Evolutionary conservation across 1,139 yeast species (phyloP).

Genomic region (Ogataea hybrid): DNA sequence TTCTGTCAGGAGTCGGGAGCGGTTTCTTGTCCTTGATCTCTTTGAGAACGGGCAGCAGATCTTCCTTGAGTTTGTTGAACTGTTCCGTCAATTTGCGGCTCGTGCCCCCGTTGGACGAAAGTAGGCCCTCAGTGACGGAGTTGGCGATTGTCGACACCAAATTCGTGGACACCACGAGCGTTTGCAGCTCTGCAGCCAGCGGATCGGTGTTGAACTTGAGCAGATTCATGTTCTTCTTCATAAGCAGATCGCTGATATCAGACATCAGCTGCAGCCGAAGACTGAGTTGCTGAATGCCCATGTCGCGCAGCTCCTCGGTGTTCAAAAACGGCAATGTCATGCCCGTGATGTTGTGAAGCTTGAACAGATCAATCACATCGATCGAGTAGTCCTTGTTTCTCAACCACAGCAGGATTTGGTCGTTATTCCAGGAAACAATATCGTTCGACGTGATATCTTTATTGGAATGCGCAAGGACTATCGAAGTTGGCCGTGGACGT

Average conservation of each 20-base stretch:
- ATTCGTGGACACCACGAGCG: constrained; percentile 25
- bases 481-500: constrained; percentile 16
- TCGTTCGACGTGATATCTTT: constrained; percentile 17
- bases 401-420: constrained; percentile 30
- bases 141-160: constrained; percentile 24
- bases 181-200: constrained; percentile 24
- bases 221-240: constrained; percentile 33
- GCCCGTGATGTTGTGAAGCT: constrained; percentile 62
- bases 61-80: constrained; percentile 49
- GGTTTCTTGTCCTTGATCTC: constrained; percentile 55
- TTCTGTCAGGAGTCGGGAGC: constrained; percentile 51
- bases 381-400: constrained; percentile 22
- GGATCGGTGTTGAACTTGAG: constrained; percentile 21
- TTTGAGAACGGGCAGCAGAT: constrained; percentile 51
- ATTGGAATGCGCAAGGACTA: constrained; percentile 19
- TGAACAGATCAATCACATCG: constrained; percentile 35
- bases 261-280: constrained; percentile 48
- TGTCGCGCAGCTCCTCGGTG: constrained; percentile 58
- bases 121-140: constrained; percentile 16
- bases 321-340: constrained; percentile 56
- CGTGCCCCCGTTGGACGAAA: constrained; percentile 26
- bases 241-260: constrained; percentile 45
- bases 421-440: constrained; percentile 28
- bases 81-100: constrained; percentile 45
- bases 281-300: constrained; percentile 46